A percentile compares a stretch with the other conserved stretches of the same genome.
These are phyloP conservation scores for Escovopsis weberi DNA, from an alignment of 2,329 filamentous ascomycete genomes.

Conservation along the genomic window DNA sequence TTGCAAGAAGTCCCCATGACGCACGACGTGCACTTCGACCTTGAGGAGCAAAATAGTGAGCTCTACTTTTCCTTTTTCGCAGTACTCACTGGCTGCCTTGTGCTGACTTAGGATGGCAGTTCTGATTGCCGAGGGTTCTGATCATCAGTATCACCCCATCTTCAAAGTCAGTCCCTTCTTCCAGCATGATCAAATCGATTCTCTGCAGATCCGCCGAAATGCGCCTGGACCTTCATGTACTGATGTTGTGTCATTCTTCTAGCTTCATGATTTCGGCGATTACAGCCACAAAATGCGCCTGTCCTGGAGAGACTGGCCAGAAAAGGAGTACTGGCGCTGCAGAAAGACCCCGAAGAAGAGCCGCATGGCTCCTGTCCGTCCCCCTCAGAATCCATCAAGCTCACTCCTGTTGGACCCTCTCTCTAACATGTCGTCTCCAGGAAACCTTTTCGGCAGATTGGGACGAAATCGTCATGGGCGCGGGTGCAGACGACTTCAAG, in stretches of 20 bases:
- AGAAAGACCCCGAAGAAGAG: conserved; percentile 10
- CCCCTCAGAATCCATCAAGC: background rate
- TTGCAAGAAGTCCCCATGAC: conserved; percentile 5
- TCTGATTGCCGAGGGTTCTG: conserved; percentile 7
- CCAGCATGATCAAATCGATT: background rate
- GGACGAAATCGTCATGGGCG: conserved; percentile 7
- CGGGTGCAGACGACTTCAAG: conserved; percentile 3
- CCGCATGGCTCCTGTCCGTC: conserved; percentile 10
- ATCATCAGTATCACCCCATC: conserved; percentile 10
- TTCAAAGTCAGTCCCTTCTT: conserved; percentile 10
- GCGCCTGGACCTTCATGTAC: too few relatives aligned
- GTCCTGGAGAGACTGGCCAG: conserved; percentile 5
- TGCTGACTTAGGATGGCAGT: conserved; percentile 9
- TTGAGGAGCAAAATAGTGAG: conserved; percentile 17
- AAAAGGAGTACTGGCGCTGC: conserved; percentile 7
- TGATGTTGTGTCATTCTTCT: background rate
- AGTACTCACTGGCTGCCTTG: background rate
- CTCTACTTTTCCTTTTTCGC: background rate
- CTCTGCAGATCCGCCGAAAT: too few relatives aligned
- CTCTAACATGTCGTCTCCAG: conserved; percentile 4
- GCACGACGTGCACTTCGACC: conserved; percentile 16
- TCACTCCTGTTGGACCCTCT: too few relatives aligned
- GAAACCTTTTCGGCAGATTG: conserved; percentile 14
- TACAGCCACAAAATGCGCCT: conserved; percentile 11
- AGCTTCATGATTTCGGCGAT: conserved; percentile 16